Evolutionary conservation across 805 yeast genomes (phyloP).

Genomic region (Tetrapisispora iriomotensis): DNA sequence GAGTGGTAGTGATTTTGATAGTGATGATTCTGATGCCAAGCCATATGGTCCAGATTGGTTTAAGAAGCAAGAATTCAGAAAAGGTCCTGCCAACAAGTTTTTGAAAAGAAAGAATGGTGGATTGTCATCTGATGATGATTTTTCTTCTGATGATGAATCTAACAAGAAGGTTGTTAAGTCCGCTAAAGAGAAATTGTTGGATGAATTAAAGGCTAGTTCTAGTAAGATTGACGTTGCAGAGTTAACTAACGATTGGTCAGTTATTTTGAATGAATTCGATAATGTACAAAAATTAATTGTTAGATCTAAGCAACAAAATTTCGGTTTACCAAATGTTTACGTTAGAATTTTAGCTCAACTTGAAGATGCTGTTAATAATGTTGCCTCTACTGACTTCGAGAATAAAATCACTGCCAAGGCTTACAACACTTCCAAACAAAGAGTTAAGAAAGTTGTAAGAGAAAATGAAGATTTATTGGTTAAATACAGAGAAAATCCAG

Average conservation of each 20-base stretch:
- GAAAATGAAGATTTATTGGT: slow-evolving; percentile 55
- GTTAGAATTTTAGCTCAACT: slow-evolving; percentile 60
- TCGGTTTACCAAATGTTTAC: slow-evolving; percentile 59
- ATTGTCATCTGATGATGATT: slow-evolving; percentile 32
- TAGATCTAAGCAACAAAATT: slow-evolving; percentile 67
- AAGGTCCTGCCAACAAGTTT: slow-evolving; percentile 28
- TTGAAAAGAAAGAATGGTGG: slow-evolving; percentile 23
- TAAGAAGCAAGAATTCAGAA: slow-evolving; percentile 32
- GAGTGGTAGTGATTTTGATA: slow-evolving; percentile 33
- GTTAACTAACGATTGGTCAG: slow-evolving; percentile 69
- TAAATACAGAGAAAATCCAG: slow-evolving; percentile 59
- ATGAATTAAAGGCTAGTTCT: slow-evolving; percentile 64
- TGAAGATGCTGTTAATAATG: slow-evolving; percentile 55
- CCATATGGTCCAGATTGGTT: slow-evolving; percentile 38
- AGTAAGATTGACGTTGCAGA: slow-evolving; percentile 61
- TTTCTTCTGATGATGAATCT: slow-evolving; percentile 41
- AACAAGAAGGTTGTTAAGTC: slow-evolving; percentile 82
- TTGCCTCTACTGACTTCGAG: slow-evolving; percentile 53
- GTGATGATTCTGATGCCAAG: slow-evolving; percentile 34
- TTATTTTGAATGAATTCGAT: slow-evolving; percentile 69
- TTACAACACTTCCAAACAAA: slow-evolving; percentile 77
- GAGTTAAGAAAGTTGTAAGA: slow-evolving; percentile 69
- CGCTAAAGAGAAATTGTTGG: slow-evolving; percentile 85
- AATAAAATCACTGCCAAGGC: slow-evolving; percentile 82
- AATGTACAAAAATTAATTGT: slow-evolving; percentile 55